These are phyloP conservation scores for Phytophthora meadii DNA, from an alignment of 352 stramenopile species.

Conservation along the genomic window DNA sequence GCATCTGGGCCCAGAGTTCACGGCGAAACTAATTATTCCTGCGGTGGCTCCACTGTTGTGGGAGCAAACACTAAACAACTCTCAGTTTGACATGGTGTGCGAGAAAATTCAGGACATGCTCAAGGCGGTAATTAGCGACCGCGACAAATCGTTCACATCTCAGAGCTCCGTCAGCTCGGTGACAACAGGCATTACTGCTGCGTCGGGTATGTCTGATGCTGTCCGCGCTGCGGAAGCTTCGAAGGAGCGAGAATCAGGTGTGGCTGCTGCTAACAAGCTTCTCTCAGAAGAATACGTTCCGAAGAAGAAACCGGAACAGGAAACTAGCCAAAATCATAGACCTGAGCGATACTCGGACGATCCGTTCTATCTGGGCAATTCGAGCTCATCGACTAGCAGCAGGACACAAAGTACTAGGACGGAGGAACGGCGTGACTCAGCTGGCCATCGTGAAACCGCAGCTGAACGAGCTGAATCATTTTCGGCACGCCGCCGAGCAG, in stretches of 20 bases:
- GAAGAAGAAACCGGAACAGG: conserved; percentile 53
- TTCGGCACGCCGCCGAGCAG: conserved; percentile 68
- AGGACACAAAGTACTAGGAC: conserved; percentile 54
- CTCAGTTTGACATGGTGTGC: conserved; percentile 87
- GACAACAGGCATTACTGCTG: conserved; percentile 60
- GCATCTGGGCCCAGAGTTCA: conserved; percentile 82
- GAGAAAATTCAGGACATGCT: conserved; percentile 91
- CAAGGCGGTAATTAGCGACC: conserved; percentile 84
- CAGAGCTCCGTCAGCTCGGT: conserved; percentile 73
- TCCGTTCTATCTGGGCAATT: conserved; percentile 73
- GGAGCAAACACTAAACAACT: conserved; percentile 80
- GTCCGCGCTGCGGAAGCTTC: conserved; percentile 74
- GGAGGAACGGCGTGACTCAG: conserved; percentile 38
- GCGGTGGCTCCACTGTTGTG: conserved; percentile 82
- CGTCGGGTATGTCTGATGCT: conserved; percentile 72
- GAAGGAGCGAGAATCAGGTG: conserved; percentile 65
- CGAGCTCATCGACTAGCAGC: conserved; percentile 40
- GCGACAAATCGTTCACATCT: conserved; percentile 81
- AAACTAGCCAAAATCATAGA: conserved; percentile 37
- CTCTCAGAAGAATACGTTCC: conserved; percentile 80
- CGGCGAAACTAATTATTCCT: conserved; percentile 85
- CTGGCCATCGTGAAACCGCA: conserved; percentile 37
- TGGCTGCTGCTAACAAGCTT: conserved; percentile 80
- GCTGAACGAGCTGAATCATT: conserved; percentile 71
- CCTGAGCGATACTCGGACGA: conserved; percentile 82